Evolutionary conservation across 2,329 filamentous ascomycete genomes (phyloP).

Genomic region (Epichloe scottii): DNA sequence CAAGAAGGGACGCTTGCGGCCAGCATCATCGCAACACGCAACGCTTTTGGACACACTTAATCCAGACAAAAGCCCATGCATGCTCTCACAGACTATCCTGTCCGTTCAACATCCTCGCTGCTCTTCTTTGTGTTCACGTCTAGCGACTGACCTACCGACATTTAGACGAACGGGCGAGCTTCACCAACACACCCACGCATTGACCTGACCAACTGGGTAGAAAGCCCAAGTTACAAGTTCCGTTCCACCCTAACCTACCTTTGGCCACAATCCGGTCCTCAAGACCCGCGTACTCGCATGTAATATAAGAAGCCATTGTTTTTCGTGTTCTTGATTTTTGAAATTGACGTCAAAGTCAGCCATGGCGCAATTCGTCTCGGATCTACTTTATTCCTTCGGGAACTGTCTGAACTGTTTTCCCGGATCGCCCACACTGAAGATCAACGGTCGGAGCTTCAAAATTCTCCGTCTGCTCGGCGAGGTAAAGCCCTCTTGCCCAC

Average conservation of each 20-base stretch:
- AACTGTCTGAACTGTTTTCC: slow-evolving; percentile 97
- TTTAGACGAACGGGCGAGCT: no score
- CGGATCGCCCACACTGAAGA: slow-evolving; percentile 82
- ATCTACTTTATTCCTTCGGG: slow-evolving; percentile 81
- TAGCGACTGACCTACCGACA: no score
- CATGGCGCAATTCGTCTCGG: slow-evolving; percentile 78
- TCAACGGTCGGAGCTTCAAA: slow-evolving; percentile 92
- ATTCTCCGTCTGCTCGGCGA: slow-evolving; percentile 88
- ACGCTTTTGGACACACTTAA: neutral
- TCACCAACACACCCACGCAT: neutral
- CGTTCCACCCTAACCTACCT: no score
- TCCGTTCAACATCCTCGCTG: neutral
- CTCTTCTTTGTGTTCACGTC: neutral
- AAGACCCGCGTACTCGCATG: no score
- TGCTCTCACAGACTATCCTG: no score
- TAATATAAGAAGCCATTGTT: neutral
- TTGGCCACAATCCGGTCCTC: no score
- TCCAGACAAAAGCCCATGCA: no score
- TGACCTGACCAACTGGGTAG: neutral
- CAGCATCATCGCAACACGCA: neutral
- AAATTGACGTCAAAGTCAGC: slow-evolving; percentile 1
- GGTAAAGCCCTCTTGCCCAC: slow-evolving; percentile 33
- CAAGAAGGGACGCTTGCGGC: neutral
- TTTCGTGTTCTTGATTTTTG: neutral
- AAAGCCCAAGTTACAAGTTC: no score